Evolutionary conservation across 2,329 filamentous ascomycete species (phyloP).

Genomic region (Graphiopsis chlorocephala): DNA sequence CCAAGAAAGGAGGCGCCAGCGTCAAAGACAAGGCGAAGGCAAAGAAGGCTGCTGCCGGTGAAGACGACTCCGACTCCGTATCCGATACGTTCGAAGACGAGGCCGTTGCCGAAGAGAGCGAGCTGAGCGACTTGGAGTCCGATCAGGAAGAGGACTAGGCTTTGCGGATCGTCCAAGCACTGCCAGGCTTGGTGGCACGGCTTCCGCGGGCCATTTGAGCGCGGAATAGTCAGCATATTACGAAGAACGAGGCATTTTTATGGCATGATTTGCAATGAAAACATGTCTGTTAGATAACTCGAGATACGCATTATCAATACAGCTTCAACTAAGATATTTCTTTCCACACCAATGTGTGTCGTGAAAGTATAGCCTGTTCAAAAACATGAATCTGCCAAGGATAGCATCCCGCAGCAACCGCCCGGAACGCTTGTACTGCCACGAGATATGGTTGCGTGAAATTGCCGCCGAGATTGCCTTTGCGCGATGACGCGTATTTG

Average conservation of each 20-base stretch:
- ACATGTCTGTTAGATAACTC: background rate
- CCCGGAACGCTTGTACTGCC: slow-evolving; percentile 6
- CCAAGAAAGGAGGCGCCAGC: slow-evolving; percentile 46
- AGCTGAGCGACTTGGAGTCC: slow-evolving; percentile 36
- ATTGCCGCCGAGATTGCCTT: slow-evolving; percentile 5
- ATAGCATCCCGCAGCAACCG: slow-evolving; percentile 13
- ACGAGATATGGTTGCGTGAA: background rate
- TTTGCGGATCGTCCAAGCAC: background rate
- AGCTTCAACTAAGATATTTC: background rate
- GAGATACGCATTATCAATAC: background rate
- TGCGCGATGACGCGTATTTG: slow-evolving; percentile 1
- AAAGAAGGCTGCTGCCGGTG: slow-evolving; percentile 74
- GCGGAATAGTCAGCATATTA: background rate
- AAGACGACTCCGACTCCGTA: slow-evolving; percentile 71
- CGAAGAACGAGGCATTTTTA: background rate
- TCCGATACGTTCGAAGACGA: slow-evolving; percentile 71
- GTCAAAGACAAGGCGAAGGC: slow-evolving; percentile 37
- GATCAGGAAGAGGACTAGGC: slow-evolving; percentile 25
- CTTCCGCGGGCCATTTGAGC: background rate
- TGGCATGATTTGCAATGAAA: background rate
- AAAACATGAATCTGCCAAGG: background rate
- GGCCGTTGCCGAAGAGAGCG: slow-evolving; percentile 58
- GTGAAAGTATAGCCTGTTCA: background rate
- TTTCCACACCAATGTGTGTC: background rate
- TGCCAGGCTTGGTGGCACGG: background rate